Evolutionary conservation across 306 rosid genomes (phyloP).

Genomic region (Dryas alaskensis): DNA sequence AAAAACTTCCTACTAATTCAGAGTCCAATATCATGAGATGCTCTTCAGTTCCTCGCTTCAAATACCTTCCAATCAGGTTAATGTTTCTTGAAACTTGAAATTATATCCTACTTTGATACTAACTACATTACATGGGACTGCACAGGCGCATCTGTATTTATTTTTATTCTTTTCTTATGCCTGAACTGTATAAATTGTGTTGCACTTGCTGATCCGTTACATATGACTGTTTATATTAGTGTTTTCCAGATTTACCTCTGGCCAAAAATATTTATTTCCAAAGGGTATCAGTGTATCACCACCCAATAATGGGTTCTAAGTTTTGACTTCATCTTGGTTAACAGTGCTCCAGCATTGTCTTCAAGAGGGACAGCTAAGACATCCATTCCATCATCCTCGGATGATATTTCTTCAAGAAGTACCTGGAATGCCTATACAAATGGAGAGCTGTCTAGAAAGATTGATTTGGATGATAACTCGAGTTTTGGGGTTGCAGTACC

Average conservation of each 20-base stretch:
- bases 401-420: constrained; percentile 69
- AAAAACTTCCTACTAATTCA: constrained; percentile 89
- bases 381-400: constrained; percentile 50
- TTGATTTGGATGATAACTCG: constrained; percentile 74
- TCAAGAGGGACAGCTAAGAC: constrained; percentile 78
- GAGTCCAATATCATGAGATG: constrained; percentile 98
- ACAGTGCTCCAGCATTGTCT: constrained; percentile 94
- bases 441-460: constrained; percentile 70
- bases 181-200: not conserved
- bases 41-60: constrained; percentile 91
- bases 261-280: not conserved
- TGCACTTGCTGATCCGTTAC: not conserved
- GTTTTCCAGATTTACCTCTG: not conserved
- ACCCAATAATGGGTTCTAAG: constrained; percentile 18
- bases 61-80: constrained; percentile 98
- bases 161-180: constrained; percentile 7
- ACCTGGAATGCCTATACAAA: constrained; percentile 80
- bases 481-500: constrained; percentile 94
- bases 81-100: constrained; percentile 21
- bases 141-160: not conserved
- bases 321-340: constrained; percentile 29
- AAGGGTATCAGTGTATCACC: constrained; percentile 2
- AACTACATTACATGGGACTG: constrained; percentile 1
- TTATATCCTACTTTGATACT: constrained; percentile 12
- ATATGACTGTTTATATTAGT: not conserved